These are phyloP conservation scores for Chrysoporthe deuterocubensis DNA, from an alignment of 2,329 filamentous ascomycete genomes.

Conservation along the genomic window DNA sequence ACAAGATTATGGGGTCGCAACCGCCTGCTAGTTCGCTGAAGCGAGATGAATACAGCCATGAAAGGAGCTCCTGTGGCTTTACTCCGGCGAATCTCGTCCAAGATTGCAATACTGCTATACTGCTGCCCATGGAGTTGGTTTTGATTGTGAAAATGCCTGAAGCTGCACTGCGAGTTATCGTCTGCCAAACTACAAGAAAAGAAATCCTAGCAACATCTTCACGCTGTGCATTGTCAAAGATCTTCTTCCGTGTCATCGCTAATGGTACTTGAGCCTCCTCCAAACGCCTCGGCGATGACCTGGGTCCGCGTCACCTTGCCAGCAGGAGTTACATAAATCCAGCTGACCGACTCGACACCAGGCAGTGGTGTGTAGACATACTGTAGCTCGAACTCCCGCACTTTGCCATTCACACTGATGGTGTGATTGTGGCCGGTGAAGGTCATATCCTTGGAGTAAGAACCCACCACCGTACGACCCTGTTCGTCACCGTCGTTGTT, in stretches of 20 bases:
- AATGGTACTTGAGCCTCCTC: conserved; percentile 57
- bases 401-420: conserved; percentile 47
- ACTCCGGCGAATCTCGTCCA: not conserved
- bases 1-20: not conserved
- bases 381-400: conserved; percentile 52
- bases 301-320: conserved; percentile 55
- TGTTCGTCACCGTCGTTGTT: conserved; percentile 57
- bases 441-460: conserved; percentile 55
- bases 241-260: conserved; percentile 41
- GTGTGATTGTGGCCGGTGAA: conserved; percentile 58
- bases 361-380: conserved; percentile 58
- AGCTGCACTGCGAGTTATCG: not conserved
- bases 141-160: not conserved
- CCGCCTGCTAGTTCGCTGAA: not conserved
- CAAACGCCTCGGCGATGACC: conserved; percentile 56
- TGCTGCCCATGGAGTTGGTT: not conserved
- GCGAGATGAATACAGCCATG: not conserved
- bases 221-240: conserved; percentile 15
- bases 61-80: not conserved
- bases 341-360: conserved; percentile 49
- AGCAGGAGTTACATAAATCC: conserved; percentile 51
- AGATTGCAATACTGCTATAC: not conserved
- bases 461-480: conserved; percentile 49
- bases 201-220: not conserved
- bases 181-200: not conserved